A percentile compares a stretch with the other conserved stretches of the same genome.
Conservation (phyloP, 139 green algal genomes). For the Closterium sp. region DNA sequence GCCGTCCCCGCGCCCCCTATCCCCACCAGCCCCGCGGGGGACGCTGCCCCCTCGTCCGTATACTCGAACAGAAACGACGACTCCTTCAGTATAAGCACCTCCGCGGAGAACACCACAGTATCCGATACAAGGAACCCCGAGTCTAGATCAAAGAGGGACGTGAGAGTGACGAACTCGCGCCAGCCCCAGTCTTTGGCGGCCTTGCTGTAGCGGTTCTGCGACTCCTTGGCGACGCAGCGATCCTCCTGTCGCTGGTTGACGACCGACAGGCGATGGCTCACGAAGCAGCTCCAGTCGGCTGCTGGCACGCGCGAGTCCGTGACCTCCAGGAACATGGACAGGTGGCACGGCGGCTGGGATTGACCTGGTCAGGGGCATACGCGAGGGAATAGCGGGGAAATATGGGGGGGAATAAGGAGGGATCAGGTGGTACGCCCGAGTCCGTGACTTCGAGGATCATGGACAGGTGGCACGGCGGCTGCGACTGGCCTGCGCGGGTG, state of each 20-base stretch:
- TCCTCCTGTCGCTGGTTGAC: slow-evolving; percentile 63
- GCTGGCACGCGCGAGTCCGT: slow-evolving; percentile 54
- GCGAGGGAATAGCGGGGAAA: neutral
- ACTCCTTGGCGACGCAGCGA: slow-evolving; percentile 65
- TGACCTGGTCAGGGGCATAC: slow-evolving; percentile 46
- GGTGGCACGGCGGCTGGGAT: slow-evolving; percentile 62
- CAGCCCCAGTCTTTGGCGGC: slow-evolving; percentile 74
- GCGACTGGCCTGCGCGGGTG: slow-evolving; percentile 57
- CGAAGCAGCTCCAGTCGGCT: slow-evolving; percentile 68
- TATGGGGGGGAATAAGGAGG: neutral
- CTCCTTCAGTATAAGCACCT: slow-evolving; percentile 71
- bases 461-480: slow-evolving; percentile 63
- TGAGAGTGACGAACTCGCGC: slow-evolving; percentile 73
- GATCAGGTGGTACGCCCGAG: neutral
- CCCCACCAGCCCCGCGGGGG: neutral
- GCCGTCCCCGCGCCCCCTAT: neutral
- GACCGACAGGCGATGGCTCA: slow-evolving; percentile 66
- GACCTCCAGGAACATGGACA: slow-evolving; percentile 77
- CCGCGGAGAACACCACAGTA: slow-evolving; percentile 64
- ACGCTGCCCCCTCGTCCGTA: neutral
- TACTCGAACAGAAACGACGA: slow-evolving; percentile 43
- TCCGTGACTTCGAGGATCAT: slow-evolving; percentile 77
- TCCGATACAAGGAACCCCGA: slow-evolving; percentile 67
- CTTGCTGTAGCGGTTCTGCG: slow-evolving; percentile 69
- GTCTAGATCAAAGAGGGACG: slow-evolving; percentile 68